These are phyloP conservation scores for Dactylellina drechsleri DNA, from an alignment of 2,329 filamentous ascomycete species.

Conservation along the genomic window DNA sequence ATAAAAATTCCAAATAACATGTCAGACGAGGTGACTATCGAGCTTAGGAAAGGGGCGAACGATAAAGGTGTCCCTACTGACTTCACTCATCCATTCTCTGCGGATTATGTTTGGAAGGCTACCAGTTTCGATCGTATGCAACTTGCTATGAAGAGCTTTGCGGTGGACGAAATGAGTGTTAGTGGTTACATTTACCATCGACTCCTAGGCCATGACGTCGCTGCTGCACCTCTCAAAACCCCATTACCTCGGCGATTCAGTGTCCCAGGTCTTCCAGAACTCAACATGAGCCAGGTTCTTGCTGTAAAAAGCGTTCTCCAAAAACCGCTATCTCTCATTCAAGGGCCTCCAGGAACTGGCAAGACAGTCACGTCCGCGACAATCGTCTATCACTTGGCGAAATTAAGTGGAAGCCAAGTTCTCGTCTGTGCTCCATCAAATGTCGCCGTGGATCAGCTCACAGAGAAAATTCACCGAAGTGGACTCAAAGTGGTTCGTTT, in stretches of 20 bases:
- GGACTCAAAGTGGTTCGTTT: conserved; percentile 96
- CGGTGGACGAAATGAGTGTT: conserved; percentile 96
- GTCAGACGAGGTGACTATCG: conserved; percentile 95
- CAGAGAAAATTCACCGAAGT: conserved; percentile 93
- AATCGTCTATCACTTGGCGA: conserved; percentile 96
- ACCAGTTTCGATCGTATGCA: conserved; percentile 99
- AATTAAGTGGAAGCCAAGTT: conserved; percentile 93
- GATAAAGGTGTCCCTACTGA: conserved; percentile 96
- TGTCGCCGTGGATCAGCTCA: conserved; percentile 97
- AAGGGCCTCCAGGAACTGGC: conserved; percentile 94
- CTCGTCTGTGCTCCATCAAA: conserved; percentile 97
- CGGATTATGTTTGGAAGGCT: conserved; percentile 99
- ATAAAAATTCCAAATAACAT: conserved; percentile 99
- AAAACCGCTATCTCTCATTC: conserved; percentile 92
- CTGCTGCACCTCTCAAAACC: conserved; percentile 92
- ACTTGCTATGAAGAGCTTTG: conserved; percentile 98
- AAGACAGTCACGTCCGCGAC: conserved; percentile 99
- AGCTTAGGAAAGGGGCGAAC: conserved; percentile 91
- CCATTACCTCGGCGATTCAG: conserved; percentile 96
- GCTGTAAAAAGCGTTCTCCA: conserved; percentile 95
- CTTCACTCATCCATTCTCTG: conserved; percentile 96
- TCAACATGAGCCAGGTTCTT: conserved; percentile 94
- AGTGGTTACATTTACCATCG: conserved; percentile 99
- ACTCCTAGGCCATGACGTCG: conserved; percentile 92
- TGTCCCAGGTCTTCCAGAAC: conserved; percentile 89